phyloP scores from a whole-genome alignment of 2,329 filamentous ascomycete species.

The Fusarium sp. region DNA sequence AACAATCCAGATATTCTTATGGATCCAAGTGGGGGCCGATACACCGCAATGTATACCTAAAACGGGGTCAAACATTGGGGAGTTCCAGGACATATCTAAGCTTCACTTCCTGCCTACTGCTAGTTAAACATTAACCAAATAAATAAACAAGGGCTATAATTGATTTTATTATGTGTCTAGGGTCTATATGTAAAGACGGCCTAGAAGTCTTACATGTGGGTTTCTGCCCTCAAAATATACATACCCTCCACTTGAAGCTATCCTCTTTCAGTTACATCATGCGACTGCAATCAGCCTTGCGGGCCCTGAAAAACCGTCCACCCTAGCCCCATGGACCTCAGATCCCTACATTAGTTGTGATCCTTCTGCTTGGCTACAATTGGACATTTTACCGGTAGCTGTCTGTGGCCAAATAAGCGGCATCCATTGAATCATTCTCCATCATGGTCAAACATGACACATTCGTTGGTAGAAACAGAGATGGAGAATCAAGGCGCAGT shows the following conservation, averaged over 20 bases:
- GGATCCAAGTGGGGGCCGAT: neutral
- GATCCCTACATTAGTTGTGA: neutral
- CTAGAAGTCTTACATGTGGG: neutral
- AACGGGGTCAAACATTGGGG: slow-evolving; percentile 2
- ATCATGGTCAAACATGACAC: neutral
- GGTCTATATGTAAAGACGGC: neutral
- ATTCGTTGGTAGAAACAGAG: slow-evolving; percentile 15
- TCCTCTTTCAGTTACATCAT: slow-evolving; percentile 23
- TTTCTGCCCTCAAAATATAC: neutral
- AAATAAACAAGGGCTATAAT: neutral
- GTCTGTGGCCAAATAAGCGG: slow-evolving; percentile 2
- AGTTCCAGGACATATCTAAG: neutral
- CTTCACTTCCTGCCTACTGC: neutral
- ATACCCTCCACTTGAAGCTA: neutral
- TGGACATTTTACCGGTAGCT: slow-evolving; percentile 5
- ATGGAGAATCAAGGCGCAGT: slow-evolving; percentile 16
- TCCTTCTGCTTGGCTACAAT: slow-evolving; percentile 28
- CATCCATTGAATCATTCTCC: neutral
- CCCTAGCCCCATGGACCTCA: slow-evolving; percentile 12
- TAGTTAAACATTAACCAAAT: neutral
- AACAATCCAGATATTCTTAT: neutral
- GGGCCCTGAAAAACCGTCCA: neutral
- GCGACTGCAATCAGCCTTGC: slow-evolving; percentile 27
- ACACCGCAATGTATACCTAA: slow-evolving; percentile 20
- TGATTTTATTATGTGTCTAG: neutral